A percentile compares a stretch with the other conserved stretches of the same genome.
Conservation (phyloP, 202 grass and related monocot species). For the Brachypodium distachyon region DNA sequence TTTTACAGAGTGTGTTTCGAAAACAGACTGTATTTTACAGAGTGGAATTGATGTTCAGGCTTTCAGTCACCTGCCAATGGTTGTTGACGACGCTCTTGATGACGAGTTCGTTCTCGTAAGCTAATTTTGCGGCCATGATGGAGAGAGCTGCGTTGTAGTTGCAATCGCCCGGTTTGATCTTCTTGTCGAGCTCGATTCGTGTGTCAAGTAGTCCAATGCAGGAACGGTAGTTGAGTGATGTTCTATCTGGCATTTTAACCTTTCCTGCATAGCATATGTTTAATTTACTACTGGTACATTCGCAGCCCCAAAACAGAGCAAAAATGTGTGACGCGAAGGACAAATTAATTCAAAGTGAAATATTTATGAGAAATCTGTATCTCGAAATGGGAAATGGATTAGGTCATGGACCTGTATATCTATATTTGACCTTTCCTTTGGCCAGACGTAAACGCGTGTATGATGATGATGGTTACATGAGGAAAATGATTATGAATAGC, state of each 20-base stretch:
- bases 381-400: too few relatives aligned
- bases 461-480: not conserved
- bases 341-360: too few relatives aligned
- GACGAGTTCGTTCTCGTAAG: constrained; percentile 74
- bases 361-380: too few relatives aligned
- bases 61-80: constrained; percentile 48
- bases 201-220: constrained; percentile 48
- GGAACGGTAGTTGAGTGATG: constrained; percentile 42
- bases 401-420: too few relatives aligned
- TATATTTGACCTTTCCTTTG: not conserved
- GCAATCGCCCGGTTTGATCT: constrained; percentile 30
- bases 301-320: too few relatives aligned
- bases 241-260: constrained; percentile 32
- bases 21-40: not conserved
- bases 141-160: constrained; percentile 69
- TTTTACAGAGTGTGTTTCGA: too few relatives aligned
- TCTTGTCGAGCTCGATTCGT: constrained; percentile 53
- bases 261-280: too few relatives aligned
- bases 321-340: not conserved
- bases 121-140: constrained; percentile 73
- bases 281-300: too few relatives aligned
- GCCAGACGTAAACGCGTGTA: not conserved
- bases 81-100: constrained; percentile 34
- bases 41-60: not conserved
- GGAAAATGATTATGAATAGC: not conserved